phyloP scores from a whole-genome alignment of 2,329 filamentous ascomycete species.

The Ophiocordyceps camponoti-saundersi region DNA sequence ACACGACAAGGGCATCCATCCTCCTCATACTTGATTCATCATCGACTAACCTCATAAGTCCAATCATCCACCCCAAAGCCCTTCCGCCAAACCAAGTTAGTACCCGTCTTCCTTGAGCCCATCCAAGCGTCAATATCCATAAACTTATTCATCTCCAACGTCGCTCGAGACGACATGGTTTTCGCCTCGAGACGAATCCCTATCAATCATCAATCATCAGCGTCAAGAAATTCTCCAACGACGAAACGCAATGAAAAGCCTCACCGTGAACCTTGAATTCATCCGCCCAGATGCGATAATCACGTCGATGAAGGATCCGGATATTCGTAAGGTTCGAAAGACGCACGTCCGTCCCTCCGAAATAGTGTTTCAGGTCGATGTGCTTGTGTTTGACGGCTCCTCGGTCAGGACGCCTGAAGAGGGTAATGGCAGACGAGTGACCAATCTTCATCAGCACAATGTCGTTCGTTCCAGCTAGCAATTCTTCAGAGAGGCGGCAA shows the following conservation, averaged over 20 bases:
- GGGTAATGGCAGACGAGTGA: not conserved
- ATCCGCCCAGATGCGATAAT: not conserved
- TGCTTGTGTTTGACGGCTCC: not conserved
- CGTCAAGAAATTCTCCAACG: not conserved
- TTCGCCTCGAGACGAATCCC: not conserved
- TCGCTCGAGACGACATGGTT: not conserved
- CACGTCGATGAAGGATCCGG: not conserved
- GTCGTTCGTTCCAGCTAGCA: not conserved
- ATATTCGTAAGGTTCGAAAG: not conserved
- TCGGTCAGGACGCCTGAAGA: not conserved
- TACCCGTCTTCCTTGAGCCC: not conserved
- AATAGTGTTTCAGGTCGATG: not conserved
- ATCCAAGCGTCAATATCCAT: not conserved
- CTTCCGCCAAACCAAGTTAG: not conserved
- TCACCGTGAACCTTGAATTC: not conserved
- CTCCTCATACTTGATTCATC: too few species aligned
- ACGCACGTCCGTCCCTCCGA: not conserved
- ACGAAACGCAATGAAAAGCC: not conserved
- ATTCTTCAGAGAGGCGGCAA: not conserved
- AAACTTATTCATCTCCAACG: not conserved
- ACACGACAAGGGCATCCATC: too few species aligned
- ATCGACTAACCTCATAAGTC: not conserved
- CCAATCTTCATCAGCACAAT: not conserved
- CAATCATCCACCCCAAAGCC: not conserved
- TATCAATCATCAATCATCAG: not conserved